A percentile compares a stretch with the other conserved stretches of the same genome.
Conservation (phyloP, 768 basidiomycete genomes). For the Mycena olivaceomarginata region DNA sequence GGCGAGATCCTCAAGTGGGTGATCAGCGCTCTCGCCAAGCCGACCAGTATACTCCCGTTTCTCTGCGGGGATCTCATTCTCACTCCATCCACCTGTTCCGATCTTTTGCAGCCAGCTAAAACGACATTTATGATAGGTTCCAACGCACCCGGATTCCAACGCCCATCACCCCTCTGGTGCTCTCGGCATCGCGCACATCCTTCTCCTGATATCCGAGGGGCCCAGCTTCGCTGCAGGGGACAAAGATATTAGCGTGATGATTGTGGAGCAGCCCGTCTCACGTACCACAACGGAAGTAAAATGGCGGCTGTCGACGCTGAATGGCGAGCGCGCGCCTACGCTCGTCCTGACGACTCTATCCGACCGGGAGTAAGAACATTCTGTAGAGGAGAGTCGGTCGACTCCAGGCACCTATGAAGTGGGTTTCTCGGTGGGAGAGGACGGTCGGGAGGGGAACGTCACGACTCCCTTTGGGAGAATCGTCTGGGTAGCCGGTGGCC, state of each 20-base stretch:
- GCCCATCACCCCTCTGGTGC: slow-evolving; percentile 70
- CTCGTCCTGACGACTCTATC: slow-evolving; percentile 56
- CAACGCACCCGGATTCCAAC: slow-evolving; percentile 66
- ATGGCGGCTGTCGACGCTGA: slow-evolving; percentile 67
- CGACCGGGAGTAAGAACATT: slow-evolving; percentile 57
- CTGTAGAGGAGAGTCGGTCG: slow-evolving; percentile 50
- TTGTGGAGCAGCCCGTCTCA: slow-evolving; percentile 63
- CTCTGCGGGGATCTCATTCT: slow-evolving; percentile 85
- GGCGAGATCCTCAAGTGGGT: slow-evolving; percentile 77
- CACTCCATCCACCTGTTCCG: neutral
- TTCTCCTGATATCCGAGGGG: slow-evolving; percentile 60
- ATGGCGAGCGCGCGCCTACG: slow-evolving; percentile 44
- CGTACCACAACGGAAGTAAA: slow-evolving; percentile 48
- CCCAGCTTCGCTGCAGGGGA: slow-evolving; percentile 54
- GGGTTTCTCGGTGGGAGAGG: slow-evolving; percentile 63
- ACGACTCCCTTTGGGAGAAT: slow-evolving; percentile 72
- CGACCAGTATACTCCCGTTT: slow-evolving; percentile 71
- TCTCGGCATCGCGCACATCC: slow-evolving; percentile 69
- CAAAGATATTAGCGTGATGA: slow-evolving; percentile 67
- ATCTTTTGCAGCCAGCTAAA: neutral
- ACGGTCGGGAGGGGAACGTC: slow-evolving; percentile 53
- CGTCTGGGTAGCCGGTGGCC: slow-evolving; percentile 56
- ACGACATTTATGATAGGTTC: slow-evolving; percentile 62
- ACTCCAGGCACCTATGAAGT: slow-evolving; percentile 71
- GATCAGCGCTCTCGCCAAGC: slow-evolving; percentile 62